phyloP scores from a whole-genome alignment of 345 rosid species.

The Atalantia buxifolia region DNA sequence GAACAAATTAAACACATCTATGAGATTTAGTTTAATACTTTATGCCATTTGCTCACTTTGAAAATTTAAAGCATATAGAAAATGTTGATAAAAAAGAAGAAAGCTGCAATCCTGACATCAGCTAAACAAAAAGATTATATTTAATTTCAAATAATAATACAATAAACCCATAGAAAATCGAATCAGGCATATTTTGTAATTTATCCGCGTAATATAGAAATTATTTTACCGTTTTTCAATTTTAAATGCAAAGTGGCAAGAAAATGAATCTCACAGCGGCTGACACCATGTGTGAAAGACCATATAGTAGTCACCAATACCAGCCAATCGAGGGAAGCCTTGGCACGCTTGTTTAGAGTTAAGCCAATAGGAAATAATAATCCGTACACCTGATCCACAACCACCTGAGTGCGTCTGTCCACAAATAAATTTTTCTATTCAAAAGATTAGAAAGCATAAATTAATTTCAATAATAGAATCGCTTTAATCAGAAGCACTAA shows the following conservation, averaged over 20 bases:
- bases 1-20: not conserved
- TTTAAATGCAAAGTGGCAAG: too few relatives aligned
- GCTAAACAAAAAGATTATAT: not conserved
- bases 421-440: conserved; percentile 2
- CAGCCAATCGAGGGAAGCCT: conserved; percentile 20
- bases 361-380: conserved; percentile 9
- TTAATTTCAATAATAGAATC: not conserved
- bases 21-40: too few relatives aligned
- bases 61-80: not conserved
- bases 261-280: not conserved
- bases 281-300: conserved; percentile 19
- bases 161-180: not conserved
- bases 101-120: not conserved
- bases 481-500: not conserved
- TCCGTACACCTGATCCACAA: not conserved
- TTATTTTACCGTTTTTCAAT: not conserved
- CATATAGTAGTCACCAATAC: not conserved
- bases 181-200: not conserved
- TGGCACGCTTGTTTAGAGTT: conserved; percentile 19
- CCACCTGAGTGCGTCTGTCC: not conserved
- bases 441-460: not conserved
- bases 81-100: not conserved
- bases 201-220: not conserved
- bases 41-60: not conserved
- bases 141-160: not conserved